Percentiles rank a stretch among this genome's conserved stretches.
Evolutionary conservation across 1,284 basidiomycete genomes (phyloP).

Genomic region (Coniophora puteana): DNA sequence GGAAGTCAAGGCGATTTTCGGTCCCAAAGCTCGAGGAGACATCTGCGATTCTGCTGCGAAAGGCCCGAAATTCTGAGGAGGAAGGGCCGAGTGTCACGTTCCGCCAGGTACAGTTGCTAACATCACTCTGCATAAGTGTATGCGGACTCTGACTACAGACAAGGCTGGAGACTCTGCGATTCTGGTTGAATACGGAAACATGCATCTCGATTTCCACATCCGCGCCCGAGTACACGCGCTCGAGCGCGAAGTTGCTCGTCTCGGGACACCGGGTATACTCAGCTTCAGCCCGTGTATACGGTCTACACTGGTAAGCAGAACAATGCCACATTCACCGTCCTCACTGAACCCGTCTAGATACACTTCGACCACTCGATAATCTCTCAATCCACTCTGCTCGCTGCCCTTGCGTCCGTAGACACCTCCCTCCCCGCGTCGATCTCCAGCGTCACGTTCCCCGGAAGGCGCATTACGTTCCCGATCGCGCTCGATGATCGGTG

Average conservation of each 20-base stretch:
- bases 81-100: conserved; percentile 29
- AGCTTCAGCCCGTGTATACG: conserved; percentile 54
- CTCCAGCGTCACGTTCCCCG: conserved; percentile 41
- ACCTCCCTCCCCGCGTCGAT: conserved; percentile 36
- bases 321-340: background rate
- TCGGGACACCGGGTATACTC: conserved; percentile 34
- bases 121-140: background rate
- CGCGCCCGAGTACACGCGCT: conserved; percentile 56
- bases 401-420: conserved; percentile 35
- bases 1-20: too few relatives aligned
- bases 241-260: conserved; percentile 36
- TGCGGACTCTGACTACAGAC: background rate
- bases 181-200: conserved; percentile 54
- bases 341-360: conserved; percentile 29
- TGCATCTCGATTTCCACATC: conserved; percentile 45
- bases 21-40: too few relatives aligned
- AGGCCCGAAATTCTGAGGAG: background rate
- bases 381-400: conserved; percentile 38
- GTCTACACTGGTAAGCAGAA: conserved; percentile 45
- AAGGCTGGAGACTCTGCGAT: conserved; percentile 57
- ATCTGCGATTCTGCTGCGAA: background rate
- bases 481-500: conserved; percentile 62
- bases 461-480: conserved; percentile 55
- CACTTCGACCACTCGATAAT: conserved; percentile 45
- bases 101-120: conserved; percentile 43